phyloP scores from a whole-genome alignment of 164 flowering plant genomes.

The Litsea cubeba region DNA sequence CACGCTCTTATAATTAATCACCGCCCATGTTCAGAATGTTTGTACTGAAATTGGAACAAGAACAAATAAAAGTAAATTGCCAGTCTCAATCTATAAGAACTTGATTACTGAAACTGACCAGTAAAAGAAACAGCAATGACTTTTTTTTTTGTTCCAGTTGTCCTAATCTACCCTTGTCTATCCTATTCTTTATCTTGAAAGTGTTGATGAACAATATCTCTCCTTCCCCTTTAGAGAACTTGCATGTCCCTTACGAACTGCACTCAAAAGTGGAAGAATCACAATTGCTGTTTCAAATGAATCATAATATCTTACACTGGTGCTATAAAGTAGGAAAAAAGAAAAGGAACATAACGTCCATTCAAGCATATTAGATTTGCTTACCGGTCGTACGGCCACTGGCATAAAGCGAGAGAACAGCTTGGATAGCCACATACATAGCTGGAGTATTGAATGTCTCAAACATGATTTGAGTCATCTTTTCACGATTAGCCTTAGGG shows the following conservation, averaged over 20 bases:
- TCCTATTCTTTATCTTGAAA: too few species aligned
- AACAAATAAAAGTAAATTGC: not conserved
- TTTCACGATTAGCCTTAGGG: constrained; percentile 76
- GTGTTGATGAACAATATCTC: too few species aligned
- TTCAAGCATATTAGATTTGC: constrained; percentile 6
- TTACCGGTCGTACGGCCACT: constrained; percentile 79
- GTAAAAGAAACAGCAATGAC: too few species aligned
- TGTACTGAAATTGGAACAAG: not conserved
- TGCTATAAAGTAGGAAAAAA: not conserved
- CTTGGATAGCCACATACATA: constrained; percentile 77
- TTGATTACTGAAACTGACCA: not conserved
- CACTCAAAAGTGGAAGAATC: too few species aligned
- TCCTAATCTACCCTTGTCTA: too few species aligned
- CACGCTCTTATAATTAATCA: too few species aligned
- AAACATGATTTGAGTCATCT: constrained; percentile 80
- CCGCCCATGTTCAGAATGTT: not conserved
- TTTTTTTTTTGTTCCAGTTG: too few species aligned
- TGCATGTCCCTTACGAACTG: too few species aligned
- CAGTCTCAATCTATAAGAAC: not conserved
- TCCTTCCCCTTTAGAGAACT: too few species aligned
- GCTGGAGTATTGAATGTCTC: constrained; percentile 73
- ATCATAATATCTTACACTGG: not conserved
- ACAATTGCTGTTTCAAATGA: not conserved
- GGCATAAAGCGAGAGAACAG: constrained; percentile 67
- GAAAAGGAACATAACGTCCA: not conserved